Base-by-base conservation (phyloP, 768 basidiomycete species). In the Amanita subjunquillea region DNA sequence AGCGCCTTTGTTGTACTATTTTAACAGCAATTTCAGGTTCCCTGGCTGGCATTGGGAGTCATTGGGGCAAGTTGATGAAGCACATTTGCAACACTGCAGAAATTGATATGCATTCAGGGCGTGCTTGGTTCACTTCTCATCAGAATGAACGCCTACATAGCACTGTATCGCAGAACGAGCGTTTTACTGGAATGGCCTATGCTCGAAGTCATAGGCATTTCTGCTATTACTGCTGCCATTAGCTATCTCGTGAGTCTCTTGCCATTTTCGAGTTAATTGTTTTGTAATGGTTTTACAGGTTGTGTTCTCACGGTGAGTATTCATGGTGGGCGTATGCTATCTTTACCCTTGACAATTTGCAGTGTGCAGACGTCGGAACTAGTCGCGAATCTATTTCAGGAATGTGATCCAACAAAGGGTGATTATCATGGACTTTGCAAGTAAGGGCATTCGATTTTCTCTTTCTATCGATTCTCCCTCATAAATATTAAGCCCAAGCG, bases 381-480 rank as follows among this genome's bases (percentile, higher is more conserved):
- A 20, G 91, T 93, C 6, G 80, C 86, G 8, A 86, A 85, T 59
- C 76, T 92, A 10, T 87, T 92, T 65, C 81, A 83, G 57, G 90
- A 92, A 65, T 94, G 91, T 61, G 82, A 85, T 60, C 67, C 82
- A 7, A 67, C 67, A 4, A 83, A 79, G 59, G 75, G 75, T 6
- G 81, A 85, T 60, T 83, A 80, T 56, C 85, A 85, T 57, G 85
- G 85, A 2, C 71, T 92, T 30, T 94, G 91, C 83, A 86, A 87
- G 85, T 86, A 60, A 57, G 13, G 13, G 83, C 65, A 17, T 6
- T 40, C 29, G 6, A 27, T 15, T 17, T 20, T 30, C 6, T 23
- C 3, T 27, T n/a, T 37, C 3, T 49, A 7, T 27, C 37, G 12
- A 15, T 29, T 30, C 49, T 29, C n/a, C 23, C 32, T 32, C 23